Evolutionary conservation across 495 filamentous ascomycete species (phyloP).

Genomic region (Penicillium paradoxum): DNA sequence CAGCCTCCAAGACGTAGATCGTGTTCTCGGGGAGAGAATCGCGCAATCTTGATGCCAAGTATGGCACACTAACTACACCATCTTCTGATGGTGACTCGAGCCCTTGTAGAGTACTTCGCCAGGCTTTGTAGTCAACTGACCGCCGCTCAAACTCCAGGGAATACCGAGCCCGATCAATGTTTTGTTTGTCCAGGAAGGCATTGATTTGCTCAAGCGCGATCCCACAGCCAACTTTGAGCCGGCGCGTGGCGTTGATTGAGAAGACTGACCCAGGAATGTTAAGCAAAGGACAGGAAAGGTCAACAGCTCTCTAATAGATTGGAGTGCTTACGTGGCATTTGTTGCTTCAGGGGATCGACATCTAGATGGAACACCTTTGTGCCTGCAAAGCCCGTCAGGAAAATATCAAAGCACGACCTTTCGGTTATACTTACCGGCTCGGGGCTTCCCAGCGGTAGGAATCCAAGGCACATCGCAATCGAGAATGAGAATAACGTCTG

Average conservation of each 20-base stretch:
- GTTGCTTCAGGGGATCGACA: slow-evolving; percentile 74
- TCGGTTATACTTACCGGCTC: slow-evolving; percentile 31
- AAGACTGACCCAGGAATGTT: slow-evolving; percentile 35
- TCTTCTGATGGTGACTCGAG: slow-evolving; percentile 6
- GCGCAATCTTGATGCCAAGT: slow-evolving; percentile 41
- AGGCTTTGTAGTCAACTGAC: slow-evolving; percentile 4
- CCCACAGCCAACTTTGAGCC: slow-evolving; percentile 17
- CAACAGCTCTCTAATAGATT: not conserved
- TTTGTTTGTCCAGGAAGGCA: slow-evolving; percentile 9
- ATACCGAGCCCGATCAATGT: slow-evolving; percentile 5
- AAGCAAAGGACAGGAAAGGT: not conserved
- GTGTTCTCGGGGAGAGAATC: slow-evolving; percentile 63
- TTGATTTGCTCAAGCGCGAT: slow-evolving; percentile 20
- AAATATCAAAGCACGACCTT: not conserved
- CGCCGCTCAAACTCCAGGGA: slow-evolving; percentile 5
- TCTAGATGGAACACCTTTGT: slow-evolving; percentile 67
- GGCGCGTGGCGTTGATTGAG: slow-evolving; percentile 59
- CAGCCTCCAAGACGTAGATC: slow-evolving; percentile 80
- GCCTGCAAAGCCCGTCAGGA: slow-evolving; percentile 5
- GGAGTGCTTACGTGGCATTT: slow-evolving; percentile 54
- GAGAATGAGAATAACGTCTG: slow-evolving; percentile 79
- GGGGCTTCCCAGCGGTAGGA: slow-evolving; percentile 48
- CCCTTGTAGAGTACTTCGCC: slow-evolving; percentile 1
- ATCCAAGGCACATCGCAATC: slow-evolving; percentile 79
- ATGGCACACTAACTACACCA: slow-evolving; percentile 12